phyloP scores from a whole-genome alignment of 2,329 filamentous ascomycete genomes.

The Xylariaceae sp. region DNA sequence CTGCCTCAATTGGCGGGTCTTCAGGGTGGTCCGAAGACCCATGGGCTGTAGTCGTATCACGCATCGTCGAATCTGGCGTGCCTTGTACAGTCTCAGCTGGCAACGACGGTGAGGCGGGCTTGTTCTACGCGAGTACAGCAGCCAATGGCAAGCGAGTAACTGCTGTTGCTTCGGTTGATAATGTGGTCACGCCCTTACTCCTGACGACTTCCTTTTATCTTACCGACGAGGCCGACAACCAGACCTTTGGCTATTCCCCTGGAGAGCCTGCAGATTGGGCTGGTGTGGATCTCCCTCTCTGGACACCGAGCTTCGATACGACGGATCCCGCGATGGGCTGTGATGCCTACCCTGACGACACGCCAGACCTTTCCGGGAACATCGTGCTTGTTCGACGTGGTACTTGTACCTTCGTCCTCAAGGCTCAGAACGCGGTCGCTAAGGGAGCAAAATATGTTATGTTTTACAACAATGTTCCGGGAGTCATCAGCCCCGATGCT shows the following conservation, averaged over 20 bases:
- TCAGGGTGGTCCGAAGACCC: slow-evolving; percentile 53
- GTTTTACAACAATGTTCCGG: slow-evolving; percentile 55
- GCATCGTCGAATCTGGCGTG: slow-evolving; percentile 53
- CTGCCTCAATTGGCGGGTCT: slow-evolving; percentile 50
- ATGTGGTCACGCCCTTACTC: slow-evolving; percentile 41
- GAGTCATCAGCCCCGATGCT: not conserved
- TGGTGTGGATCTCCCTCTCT: slow-evolving; percentile 47
- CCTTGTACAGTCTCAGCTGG: slow-evolving; percentile 53
- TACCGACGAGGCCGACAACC: slow-evolving; percentile 33
- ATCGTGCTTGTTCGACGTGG: slow-evolving; percentile 62
- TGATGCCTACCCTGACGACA: slow-evolving; percentile 47
- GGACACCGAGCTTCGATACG: slow-evolving; percentile 49
- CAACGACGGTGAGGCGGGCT: slow-evolving; percentile 44
- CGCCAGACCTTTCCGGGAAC: slow-evolving; percentile 54
- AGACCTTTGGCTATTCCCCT: slow-evolving; percentile 43
- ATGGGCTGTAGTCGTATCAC: slow-evolving; percentile 49
- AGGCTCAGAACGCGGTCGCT: slow-evolving; percentile 51
- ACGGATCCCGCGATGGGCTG: slow-evolving; percentile 51
- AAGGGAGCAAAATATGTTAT: slow-evolving; percentile 60
- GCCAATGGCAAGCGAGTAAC: slow-evolving; percentile 47
- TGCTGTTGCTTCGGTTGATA: slow-evolving; percentile 51
- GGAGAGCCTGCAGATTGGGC: slow-evolving; percentile 43
- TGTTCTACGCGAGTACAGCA: slow-evolving; percentile 50
- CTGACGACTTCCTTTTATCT: slow-evolving; percentile 42
- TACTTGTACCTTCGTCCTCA: slow-evolving; percentile 53